phyloP scores from a whole-genome alignment of 306 rosid genomes.

The Dryas drummondii region DNA sequence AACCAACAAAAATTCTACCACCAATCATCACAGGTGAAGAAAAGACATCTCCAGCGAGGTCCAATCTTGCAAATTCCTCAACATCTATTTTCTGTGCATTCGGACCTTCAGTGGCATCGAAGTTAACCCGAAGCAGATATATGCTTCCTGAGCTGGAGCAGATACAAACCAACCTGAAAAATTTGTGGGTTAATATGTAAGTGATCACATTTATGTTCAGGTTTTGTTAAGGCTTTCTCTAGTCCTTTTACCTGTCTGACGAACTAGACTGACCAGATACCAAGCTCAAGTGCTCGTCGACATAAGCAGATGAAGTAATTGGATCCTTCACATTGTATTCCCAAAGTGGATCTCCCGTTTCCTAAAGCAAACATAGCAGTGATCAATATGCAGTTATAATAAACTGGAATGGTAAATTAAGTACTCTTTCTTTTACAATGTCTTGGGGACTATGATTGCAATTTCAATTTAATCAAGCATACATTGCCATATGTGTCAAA shows the following conservation, averaged over 20 bases:
- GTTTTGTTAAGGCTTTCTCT: constrained; percentile 6
- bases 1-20: constrained; percentile 77
- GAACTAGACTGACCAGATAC: constrained; percentile 35
- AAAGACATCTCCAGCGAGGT: constrained; percentile 66
- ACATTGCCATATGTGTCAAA: not conserved
- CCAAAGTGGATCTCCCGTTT: constrained; percentile 66
- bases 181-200: not conserved
- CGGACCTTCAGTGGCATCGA: constrained; percentile 14
- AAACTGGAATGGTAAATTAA: not conserved
- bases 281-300: constrained; percentile 65
- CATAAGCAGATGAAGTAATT: constrained; percentile 77
- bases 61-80: constrained; percentile 56
- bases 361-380: constrained; percentile 45
- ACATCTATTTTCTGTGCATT: constrained; percentile 31
- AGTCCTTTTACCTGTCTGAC: constrained; percentile 56
- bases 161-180: constrained; percentile 65
- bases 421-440: not conserved
- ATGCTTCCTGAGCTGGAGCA: constrained; percentile 83
- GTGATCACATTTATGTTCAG: not conserved
- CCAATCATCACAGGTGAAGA: constrained; percentile 88
- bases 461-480: constrained; percentile 1
- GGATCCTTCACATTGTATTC: constrained; percentile 72
- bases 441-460: not conserved
- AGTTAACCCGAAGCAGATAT: constrained; percentile 48
- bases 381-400: not conserved